These are phyloP conservation scores for Boletus rex-veris DNA, from an alignment of 768 basidiomycete species.

Conservation along the genomic window DNA sequence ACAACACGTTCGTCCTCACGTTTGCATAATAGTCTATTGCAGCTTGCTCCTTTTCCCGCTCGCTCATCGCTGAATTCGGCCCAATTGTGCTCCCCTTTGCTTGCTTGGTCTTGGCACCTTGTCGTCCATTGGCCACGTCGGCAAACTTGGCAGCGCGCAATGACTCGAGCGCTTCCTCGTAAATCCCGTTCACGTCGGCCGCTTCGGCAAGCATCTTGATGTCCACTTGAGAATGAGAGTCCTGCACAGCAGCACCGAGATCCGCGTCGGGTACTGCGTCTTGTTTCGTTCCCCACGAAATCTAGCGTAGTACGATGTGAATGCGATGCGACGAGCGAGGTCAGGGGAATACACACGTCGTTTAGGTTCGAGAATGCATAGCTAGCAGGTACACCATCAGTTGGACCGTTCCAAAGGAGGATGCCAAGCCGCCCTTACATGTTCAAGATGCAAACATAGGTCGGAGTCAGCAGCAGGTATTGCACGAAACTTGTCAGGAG, in stretches of 20 bases:
- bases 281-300: constrained; percentile 97
- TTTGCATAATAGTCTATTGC: constrained; percentile 87
- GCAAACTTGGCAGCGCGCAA: constrained; percentile 53
- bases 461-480: constrained; percentile 83
- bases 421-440: constrained; percentile 47
- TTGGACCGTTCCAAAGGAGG: background rate
- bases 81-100: constrained; percentile 6
- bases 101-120: constrained; percentile 8
- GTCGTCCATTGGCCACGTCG: constrained; percentile 9
- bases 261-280: constrained; percentile 69
- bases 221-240: constrained; percentile 78
- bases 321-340: constrained; percentile 9
- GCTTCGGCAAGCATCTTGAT: constrained; percentile 81
- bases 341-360: constrained; percentile 46
- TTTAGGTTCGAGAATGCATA: constrained; percentile 86
- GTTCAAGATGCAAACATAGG: constrained; percentile 72
- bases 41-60: constrained; percentile 65
- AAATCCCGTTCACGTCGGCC: constrained; percentile 78
- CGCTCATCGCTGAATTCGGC: constrained; percentile 28
- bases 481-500: constrained; percentile 88
- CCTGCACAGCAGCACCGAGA: constrained; percentile 79
- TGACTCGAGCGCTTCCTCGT: constrained; percentile 79
- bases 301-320: constrained; percentile 39
- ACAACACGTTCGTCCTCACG: constrained; percentile 77
- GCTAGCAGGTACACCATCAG: constrained; percentile 39